A percentile compares a stretch with the other conserved stretches of the same genome.
Evolutionary conservation across 306 rosid species (phyloP).

Genomic region (Canavalia ensiformis): DNA sequence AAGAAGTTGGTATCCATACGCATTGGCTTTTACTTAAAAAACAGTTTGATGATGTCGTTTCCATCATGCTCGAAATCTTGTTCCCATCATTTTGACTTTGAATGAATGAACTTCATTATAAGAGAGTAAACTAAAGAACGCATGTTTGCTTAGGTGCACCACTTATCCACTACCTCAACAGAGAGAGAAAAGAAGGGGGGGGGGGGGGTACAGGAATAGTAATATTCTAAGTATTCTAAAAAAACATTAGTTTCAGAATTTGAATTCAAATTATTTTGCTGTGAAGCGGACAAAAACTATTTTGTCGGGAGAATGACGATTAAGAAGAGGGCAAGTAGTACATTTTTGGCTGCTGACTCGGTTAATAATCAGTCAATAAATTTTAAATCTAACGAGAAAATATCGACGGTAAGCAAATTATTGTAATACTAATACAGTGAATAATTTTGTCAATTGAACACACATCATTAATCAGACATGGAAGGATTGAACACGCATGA

Average conservation of each 20-base stretch:
- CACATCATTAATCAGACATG: too few relatives aligned
- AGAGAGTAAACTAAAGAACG: slow-evolving; percentile 24
- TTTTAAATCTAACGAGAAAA: not conserved
- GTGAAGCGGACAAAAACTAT: not conserved
- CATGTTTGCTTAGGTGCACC: slow-evolving; percentile 36
- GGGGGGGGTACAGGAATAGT: too few relatives aligned
- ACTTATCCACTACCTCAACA: not conserved
- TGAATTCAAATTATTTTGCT: not conserved
- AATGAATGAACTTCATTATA: slow-evolving; percentile 8
- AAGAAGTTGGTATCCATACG: not conserved
- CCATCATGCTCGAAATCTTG: slow-evolving; percentile 6
- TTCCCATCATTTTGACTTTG: slow-evolving; percentile 14
- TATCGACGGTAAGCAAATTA: not conserved
- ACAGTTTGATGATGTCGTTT: slow-evolving; percentile 12
- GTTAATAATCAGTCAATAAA: not conserved
- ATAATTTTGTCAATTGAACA: too few relatives aligned
- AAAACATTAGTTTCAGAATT: not conserved
- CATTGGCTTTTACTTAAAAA: not conserved
- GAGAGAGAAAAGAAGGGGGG: too few relatives aligned
- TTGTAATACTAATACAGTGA: not conserved
- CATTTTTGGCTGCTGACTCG: too few relatives aligned
- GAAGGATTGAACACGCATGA: too few relatives aligned
- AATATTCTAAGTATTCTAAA: not conserved
- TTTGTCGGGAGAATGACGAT: not conserved
- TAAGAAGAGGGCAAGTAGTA: not conserved